Conservation (phyloP, 1,284 basidiomycete species). For the Cutaneotrichosporon cyanovorans region DNA sequence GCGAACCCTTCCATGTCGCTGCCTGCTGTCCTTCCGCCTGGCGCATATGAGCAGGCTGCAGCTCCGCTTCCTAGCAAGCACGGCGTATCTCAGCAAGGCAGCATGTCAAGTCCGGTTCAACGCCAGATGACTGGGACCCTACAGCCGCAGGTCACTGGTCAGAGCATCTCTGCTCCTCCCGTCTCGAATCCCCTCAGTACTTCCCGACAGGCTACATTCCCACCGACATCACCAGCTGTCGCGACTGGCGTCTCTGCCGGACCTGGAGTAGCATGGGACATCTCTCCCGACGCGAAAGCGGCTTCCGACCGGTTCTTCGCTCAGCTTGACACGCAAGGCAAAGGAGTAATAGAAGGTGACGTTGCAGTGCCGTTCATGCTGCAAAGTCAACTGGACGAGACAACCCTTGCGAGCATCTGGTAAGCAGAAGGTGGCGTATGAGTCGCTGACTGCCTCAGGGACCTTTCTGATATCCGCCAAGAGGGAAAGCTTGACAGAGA, state of each 20-base stretch:
- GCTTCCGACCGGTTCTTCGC: slow-evolving; percentile 77
- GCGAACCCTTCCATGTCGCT: slow-evolving; percentile 65
- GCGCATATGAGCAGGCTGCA: slow-evolving; percentile 78
- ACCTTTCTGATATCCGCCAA: slow-evolving; percentile 83
- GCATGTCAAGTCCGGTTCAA: slow-evolving; percentile 22
- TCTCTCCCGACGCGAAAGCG: slow-evolving; percentile 73
- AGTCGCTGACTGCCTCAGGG: slow-evolving; percentile 53
- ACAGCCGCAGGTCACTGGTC: slow-evolving; percentile 50
- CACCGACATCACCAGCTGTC: neutral
- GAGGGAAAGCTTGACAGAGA: slow-evolving; percentile 82
- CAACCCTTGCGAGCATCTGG: slow-evolving; percentile 85
- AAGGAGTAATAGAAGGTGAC: slow-evolving; percentile 83
- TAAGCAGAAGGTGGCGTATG: slow-evolving; percentile 44
- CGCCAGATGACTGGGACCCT: slow-evolving; percentile 48
- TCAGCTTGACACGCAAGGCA: slow-evolving; percentile 65
- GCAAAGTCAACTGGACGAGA: slow-evolving; percentile 78
- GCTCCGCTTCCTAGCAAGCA: slow-evolving; percentile 38
- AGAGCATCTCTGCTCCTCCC: slow-evolving; percentile 8
- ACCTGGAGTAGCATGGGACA: slow-evolving; percentile 58
- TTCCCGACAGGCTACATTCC: slow-evolving; percentile 2
- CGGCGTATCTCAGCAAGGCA: slow-evolving; percentile 33
- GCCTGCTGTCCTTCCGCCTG: slow-evolving; percentile 73
- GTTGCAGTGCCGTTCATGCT: slow-evolving; percentile 94
- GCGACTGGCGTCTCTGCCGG: slow-evolving; percentile 30
- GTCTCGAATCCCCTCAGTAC: slow-evolving; percentile 34